Base-by-base conservation (phyloP, 805 yeast species). In the Sungouiozyma ichnusensis region DNA sequence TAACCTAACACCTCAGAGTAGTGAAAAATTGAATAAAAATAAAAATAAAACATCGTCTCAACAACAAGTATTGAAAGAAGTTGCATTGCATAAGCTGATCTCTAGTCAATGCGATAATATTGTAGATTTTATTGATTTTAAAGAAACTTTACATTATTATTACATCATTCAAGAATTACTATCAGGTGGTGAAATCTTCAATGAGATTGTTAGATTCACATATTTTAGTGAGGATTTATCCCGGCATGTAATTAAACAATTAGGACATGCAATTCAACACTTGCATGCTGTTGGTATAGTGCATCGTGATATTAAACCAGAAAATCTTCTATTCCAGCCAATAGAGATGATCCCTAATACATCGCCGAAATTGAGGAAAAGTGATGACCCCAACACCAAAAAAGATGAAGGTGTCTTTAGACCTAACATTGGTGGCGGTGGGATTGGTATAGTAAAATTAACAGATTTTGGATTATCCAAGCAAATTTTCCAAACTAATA, bases 381-480 rank as follows among this genome's bases (percentile, higher is more conserved):
- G 82, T 11, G 94, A 84, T 60, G 92, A 84, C 58, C 70, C 70
- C 31, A 67, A 73, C 32, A 56, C 76, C 13, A 84, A 92, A 59
- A 65, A 68, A 13, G 97, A 90, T 57, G 98, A 92, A 66, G 98
- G 98, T 41, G 76, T 72, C 46, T 92, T 88, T 52, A 63, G 62
- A 8, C 80, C 82, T 3, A 84, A 84, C 11, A 66, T 84, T 16
- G 98, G 98, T 29, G 95, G 94, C 37, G 98, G 96, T 42, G 85
- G 88, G 13, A 82, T 92, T 50, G 98, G 97, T 7, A 53, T 67
- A 14, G 87, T 92, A 29, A 90, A 90, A 61, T 68, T 92, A 40
- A 97, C 97, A 1, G 98, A 92, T 63, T 92, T 92, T 64, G 98
- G 98, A 0, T 67, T 92, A 16, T 85, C 95, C 3, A 92, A 92